These are phyloP conservation scores for Zychaea mexicana DNA, from an alignment of 371 early-diverging fungal species.

Conservation along the genomic window DNA sequence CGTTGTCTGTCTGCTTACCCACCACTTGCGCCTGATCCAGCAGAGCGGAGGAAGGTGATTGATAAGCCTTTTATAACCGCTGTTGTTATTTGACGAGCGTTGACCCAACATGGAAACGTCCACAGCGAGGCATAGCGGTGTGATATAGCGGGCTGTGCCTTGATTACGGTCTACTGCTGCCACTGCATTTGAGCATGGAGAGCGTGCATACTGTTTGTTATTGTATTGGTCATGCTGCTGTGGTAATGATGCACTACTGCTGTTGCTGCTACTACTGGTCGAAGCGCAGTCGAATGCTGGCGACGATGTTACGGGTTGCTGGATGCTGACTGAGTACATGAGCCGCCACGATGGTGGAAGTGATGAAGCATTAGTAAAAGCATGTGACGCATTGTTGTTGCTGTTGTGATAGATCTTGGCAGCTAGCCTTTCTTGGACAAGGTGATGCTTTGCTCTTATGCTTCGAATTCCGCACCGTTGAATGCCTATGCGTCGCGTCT, in stretches of 20 bases:
- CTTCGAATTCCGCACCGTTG: slow-evolving; percentile 6
- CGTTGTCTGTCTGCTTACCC: not conserved
- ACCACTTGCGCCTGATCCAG: not conserved
- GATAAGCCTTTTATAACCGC: not conserved
- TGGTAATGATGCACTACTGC: not conserved
- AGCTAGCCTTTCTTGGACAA: slow-evolving; percentile 3
- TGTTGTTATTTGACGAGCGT: not conserved
- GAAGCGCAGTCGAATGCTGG: not conserved
- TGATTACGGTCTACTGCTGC: not conserved
- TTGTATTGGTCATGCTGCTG: not conserved
- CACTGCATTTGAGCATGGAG: not conserved
- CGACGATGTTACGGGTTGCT: not conserved
- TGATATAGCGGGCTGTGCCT: not conserved
- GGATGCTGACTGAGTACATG: not conserved
- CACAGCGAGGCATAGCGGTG: not conserved
- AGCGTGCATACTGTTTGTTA: not conserved
- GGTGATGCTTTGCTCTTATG: not conserved
- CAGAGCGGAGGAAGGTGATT: not conserved
- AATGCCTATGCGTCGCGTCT: slow-evolving; percentile 3
- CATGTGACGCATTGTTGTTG: not conserved
- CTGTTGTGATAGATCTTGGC: not conserved
- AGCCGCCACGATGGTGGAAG: slow-evolving; percentile 1
- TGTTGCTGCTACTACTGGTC: not conserved
- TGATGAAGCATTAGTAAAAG: not conserved
- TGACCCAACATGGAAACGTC: slow-evolving; percentile 5